Conservation (phyloP, 371 early-diverging fungal genomes). For the Basidiobolus meristosporus region DNA sequence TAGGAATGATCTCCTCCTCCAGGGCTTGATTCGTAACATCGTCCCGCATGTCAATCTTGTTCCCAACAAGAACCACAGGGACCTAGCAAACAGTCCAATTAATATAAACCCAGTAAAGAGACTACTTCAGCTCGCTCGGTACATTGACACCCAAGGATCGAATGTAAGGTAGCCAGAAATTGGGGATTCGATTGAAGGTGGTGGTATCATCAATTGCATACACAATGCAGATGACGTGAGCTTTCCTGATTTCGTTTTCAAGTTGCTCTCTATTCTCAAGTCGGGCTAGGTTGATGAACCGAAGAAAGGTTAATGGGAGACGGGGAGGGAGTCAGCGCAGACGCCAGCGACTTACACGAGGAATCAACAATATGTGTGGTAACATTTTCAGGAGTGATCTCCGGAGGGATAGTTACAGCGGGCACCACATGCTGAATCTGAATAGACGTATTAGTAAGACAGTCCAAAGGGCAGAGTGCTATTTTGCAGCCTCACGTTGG, state of each 20-base stretch:
- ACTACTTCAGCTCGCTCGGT: too few species aligned
- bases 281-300: constrained; percentile 27
- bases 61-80: constrained; percentile 91
- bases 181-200: constrained; percentile 63
- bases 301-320: background rate
- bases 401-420: constrained; percentile 94
- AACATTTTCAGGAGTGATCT: constrained; percentile 88
- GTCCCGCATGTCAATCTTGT: constrained; percentile 80
- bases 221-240: constrained; percentile 91
- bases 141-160: constrained; percentile 79
- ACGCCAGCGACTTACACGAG: constrained; percentile 50
- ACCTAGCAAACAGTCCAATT: constrained; percentile 21
- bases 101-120: background rate
- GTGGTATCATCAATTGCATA: constrained; percentile 72
- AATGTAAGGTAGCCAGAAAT: constrained; percentile 85
- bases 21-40: constrained; percentile 60
- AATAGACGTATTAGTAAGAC: background rate
- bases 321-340: too few species aligned
- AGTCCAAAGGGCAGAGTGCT: background rate
- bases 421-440: constrained; percentile 93
- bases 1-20: constrained; percentile 82
- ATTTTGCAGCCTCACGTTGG: constrained; percentile 46
- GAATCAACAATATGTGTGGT: constrained; percentile 93
- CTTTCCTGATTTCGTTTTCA: constrained; percentile 79
- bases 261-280: constrained; percentile 71